phyloP scores from a whole-genome alignment of 2,329 filamentous ascomycete genomes.

The Fusarium sp. region DNA sequence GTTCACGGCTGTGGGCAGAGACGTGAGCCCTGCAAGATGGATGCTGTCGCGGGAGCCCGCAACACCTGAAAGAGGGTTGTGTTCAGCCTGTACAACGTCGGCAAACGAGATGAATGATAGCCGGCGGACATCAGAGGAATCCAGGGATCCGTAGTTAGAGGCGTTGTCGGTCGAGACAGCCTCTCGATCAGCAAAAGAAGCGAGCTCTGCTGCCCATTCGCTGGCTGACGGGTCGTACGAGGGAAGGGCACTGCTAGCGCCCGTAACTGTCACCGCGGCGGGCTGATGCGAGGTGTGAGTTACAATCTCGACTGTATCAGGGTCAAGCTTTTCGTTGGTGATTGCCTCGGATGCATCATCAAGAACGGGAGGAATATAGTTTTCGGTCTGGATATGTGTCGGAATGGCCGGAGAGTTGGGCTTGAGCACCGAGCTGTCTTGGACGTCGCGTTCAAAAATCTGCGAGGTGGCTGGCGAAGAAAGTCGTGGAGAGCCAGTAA shows the following conservation, averaged over 20 bases:
- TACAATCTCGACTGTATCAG: slow-evolving; percentile 92
- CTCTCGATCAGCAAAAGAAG: slow-evolving; percentile 64
- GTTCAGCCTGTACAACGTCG: slow-evolving; percentile 90
- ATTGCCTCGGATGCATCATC: slow-evolving; percentile 94
- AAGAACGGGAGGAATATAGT: slow-evolving; percentile 90
- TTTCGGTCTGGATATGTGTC: slow-evolving; percentile 92
- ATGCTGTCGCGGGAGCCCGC: slow-evolving; percentile 75
- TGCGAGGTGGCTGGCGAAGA: slow-evolving; percentile 82
- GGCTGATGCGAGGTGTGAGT: slow-evolving; percentile 88
- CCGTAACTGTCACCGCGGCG: slow-evolving; percentile 76
- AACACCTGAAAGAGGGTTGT: slow-evolving; percentile 68
- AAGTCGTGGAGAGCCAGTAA: slow-evolving; percentile 79
- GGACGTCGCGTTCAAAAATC: slow-evolving; percentile 96
- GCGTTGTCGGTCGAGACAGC: slow-evolving; percentile 68
- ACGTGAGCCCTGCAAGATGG: slow-evolving; percentile 76
- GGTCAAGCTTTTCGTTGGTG: slow-evolving; percentile 85
- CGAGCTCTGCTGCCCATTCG: slow-evolving; percentile 71
- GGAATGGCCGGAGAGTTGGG: slow-evolving; percentile 89
- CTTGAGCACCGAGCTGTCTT: slow-evolving; percentile 77
- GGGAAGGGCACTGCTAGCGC: slow-evolving; percentile 54
- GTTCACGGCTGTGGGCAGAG: slow-evolving; percentile 66
- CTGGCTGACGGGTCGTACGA: slow-evolving; percentile 59
- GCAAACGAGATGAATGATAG: slow-evolving; percentile 97
- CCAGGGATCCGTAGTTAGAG: slow-evolving; percentile 82
- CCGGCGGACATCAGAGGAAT: slow-evolving; percentile 80